These are phyloP conservation scores for Ormosia emarginata DNA, from an alignment of 306 rosid genomes.

Conservation along the genomic window DNA sequence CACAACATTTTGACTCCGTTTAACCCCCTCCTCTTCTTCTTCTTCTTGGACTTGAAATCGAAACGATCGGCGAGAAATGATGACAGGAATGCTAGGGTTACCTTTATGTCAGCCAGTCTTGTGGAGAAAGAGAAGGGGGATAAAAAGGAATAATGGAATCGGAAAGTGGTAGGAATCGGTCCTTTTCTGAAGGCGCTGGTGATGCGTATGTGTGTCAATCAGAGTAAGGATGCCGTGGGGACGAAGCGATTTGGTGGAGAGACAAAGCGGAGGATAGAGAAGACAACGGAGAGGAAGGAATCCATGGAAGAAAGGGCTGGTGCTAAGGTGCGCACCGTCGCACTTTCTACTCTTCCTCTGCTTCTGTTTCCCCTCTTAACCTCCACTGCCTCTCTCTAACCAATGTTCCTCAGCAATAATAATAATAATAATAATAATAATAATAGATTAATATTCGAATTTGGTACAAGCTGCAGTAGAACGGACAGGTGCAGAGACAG, in stretches of 20 bases:
- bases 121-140: neutral
- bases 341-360: constrained; percentile 1
- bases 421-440: neutral
- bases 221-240: constrained; percentile 40
- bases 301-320: constrained; percentile 21
- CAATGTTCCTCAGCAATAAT: neutral
- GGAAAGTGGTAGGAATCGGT: constrained; percentile 8
- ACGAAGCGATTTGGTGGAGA: constrained; percentile 38
- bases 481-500: neutral
- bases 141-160: neutral
- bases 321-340: constrained; percentile 22
- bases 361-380: neutral
- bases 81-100: constrained; percentile 35
- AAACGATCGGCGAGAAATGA: constrained; percentile 28
- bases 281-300: constrained; percentile 6
- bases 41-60: constrained; percentile 34
- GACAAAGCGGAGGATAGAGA: constrained; percentile 12
- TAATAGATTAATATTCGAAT: neutral
- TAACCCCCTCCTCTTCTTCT: constrained; percentile 11
- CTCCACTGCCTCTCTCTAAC: neutral
- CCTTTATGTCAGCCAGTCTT: constrained; percentile 46
- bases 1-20: constrained; percentile 43
- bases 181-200: neutral
- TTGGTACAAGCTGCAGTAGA: neutral
- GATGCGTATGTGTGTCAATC: neutral